These are phyloP conservation scores for Ceratorhiza oryzae-sativae DNA, from an alignment of 1,284 basidiomycete genomes.

Conservation along the genomic window DNA sequence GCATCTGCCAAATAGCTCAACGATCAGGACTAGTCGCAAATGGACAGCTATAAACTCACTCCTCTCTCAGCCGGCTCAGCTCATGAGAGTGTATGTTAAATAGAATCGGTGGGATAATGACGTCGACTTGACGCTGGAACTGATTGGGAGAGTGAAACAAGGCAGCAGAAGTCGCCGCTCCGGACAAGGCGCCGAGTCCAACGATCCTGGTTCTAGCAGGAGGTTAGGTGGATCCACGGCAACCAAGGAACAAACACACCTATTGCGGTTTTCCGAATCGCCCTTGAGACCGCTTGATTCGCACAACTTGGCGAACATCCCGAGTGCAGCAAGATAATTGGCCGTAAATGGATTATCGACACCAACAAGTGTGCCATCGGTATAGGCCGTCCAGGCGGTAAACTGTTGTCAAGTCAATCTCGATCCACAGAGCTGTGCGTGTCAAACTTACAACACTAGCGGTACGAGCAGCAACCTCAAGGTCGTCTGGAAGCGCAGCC, in stretches of 20 bases:
- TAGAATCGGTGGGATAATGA: conserved; percentile 79
- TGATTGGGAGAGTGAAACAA: conserved; percentile 79
- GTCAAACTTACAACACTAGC: conserved; percentile 75
- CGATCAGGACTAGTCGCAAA: conserved; percentile 2
- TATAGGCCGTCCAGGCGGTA: conserved; percentile 91
- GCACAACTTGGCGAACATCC: conserved; percentile 71
- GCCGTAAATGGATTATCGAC: conserved; percentile 74
- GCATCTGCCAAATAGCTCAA: neutral
- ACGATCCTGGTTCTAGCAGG: conserved; percentile 76
- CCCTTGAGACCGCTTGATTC: conserved; percentile 55
- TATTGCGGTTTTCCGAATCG: conserved; percentile 72
- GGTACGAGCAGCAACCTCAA: conserved; percentile 85
- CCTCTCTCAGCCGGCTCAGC: conserved; percentile 66
- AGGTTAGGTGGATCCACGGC: neutral
- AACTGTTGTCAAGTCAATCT: conserved; percentile 61
- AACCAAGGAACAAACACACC: conserved; percentile 53
- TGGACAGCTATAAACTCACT: conserved; percentile 58
- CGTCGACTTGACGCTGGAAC: conserved; percentile 74
- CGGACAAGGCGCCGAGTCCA: conserved; percentile 83
- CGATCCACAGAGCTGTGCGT: neutral
- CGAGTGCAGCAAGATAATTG: conserved; percentile 74
- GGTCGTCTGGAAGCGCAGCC: conserved; percentile 68
- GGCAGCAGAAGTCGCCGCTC: conserved; percentile 84
- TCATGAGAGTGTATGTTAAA: conserved; percentile 72
- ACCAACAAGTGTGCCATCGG: conserved; percentile 82